Evolutionary conservation across 257 asterid genomes (phyloP).

Genomic region (Parsonsia alboflavescens): DNA sequence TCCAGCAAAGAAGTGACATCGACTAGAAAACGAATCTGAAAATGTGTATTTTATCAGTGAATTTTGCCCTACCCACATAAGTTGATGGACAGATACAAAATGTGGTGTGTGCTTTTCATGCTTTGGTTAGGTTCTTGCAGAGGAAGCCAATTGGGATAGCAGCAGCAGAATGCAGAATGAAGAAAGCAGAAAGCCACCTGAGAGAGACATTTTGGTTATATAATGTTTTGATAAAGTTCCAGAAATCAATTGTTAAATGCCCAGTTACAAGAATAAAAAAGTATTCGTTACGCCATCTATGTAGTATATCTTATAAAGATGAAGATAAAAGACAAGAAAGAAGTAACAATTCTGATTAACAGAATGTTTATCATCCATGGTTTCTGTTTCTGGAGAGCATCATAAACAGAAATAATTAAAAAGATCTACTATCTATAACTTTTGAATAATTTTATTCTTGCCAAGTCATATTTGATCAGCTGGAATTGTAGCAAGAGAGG

Average conservation of each 20-base stretch:
- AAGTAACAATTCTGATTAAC: neutral
- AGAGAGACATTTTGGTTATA: neutral
- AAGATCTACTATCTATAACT: no score
- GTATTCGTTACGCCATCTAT: neutral
- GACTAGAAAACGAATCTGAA: no score
- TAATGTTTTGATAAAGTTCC: neutral
- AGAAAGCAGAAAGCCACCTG: constrained; percentile 2
- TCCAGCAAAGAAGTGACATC: no score
- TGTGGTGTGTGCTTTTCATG: no score
- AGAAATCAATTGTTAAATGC: neutral
- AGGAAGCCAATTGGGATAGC: no score
- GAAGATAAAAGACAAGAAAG: neutral
- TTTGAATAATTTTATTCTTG: no score
- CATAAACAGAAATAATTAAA: no score
- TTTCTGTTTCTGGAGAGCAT: neutral
- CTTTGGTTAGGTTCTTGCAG: no score
- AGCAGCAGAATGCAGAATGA: neutral
- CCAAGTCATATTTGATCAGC: neutral
- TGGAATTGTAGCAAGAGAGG: neutral
- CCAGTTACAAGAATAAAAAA: neutral
- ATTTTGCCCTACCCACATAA: neutral
- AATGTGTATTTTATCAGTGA: neutral
- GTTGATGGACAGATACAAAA: no score
- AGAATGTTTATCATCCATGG: neutral
- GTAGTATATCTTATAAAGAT: neutral